These are phyloP conservation scores for Cryptococcus jaspeensis DNA, from an alignment of 1,284 basidiomycete species.

Conservation along the genomic window DNA sequence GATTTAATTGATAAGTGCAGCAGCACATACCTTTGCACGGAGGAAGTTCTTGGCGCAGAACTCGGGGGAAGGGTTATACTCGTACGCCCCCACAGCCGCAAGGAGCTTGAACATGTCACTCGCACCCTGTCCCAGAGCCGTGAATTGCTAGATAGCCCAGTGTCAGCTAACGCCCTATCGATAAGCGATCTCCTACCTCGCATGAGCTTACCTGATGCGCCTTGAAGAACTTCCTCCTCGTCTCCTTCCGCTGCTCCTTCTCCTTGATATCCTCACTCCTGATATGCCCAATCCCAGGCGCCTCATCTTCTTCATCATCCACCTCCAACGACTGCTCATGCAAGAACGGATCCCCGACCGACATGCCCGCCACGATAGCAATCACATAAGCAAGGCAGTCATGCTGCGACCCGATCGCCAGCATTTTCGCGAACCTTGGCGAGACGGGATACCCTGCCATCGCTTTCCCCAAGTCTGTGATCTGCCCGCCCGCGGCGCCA, in stretches of 20 bases:
- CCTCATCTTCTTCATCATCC: constrained; percentile 52
- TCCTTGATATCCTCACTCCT: constrained; percentile 36
- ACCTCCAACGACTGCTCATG: constrained; percentile 68
- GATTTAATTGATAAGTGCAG: background rate
- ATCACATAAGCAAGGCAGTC: constrained; percentile 90
- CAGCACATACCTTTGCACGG: constrained; percentile 69
- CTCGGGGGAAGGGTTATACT: constrained; percentile 73
- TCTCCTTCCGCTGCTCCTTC: constrained; percentile 66
- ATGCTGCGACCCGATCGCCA: constrained; percentile 88
- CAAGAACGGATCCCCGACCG: constrained; percentile 94
- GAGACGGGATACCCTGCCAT: constrained; percentile 94
- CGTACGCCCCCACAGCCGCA: constrained; percentile 93
- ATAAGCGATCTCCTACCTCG: no score
- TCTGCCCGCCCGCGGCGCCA: constrained; percentile 58
- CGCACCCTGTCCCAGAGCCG: constrained; percentile 73
- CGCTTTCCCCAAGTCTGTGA: constrained; percentile 80
- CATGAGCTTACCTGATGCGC: constrained; percentile 64
- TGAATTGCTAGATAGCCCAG: constrained; percentile 60
- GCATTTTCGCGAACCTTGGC: constrained; percentile 91
- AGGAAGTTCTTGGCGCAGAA: constrained; percentile 92
- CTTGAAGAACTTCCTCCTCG: constrained; percentile 73
- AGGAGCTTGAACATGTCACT: constrained; percentile 89
- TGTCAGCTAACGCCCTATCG: background rate
- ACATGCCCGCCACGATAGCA: constrained; percentile 84
- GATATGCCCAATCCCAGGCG: constrained; percentile 23